phyloP scores from a whole-genome alignment of 1,139 yeast genomes.

The Candida sanyaensis region DNA sequence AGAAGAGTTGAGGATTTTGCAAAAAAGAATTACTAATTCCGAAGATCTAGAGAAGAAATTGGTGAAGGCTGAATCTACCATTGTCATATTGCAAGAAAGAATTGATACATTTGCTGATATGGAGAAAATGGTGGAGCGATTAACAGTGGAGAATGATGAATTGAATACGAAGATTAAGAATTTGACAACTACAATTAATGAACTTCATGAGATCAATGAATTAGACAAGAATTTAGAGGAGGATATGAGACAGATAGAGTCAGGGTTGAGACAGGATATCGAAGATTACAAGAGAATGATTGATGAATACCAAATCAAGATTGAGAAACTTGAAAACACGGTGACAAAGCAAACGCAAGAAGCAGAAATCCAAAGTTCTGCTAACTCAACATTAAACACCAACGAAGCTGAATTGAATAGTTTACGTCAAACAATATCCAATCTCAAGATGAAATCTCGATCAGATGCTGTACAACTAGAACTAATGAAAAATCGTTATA shows the following conservation, averaged over 20 bases:
- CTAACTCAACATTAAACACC: neutral
- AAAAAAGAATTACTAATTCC: conserved; percentile 16
- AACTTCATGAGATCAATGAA: conserved; percentile 60
- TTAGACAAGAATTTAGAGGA: conserved; percentile 67
- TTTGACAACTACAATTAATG: conserved; percentile 48
- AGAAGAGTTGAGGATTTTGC: conserved; percentile 26
- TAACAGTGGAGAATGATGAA: conserved; percentile 56
- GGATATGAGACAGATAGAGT: conserved; percentile 54
- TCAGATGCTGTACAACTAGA: conserved; percentile 8
- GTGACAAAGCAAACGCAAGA: neutral
- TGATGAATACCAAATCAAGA: conserved; percentile 24
- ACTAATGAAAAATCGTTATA: conserved; percentile 5
- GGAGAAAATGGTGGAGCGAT: conserved; percentile 52
- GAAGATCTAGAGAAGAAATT: conserved; percentile 18
- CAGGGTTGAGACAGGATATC: conserved; percentile 52
- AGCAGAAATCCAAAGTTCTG: neutral
- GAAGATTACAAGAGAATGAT: conserved; percentile 29
- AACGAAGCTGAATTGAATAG: conserved; percentile 5
- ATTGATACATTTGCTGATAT: conserved; percentile 45
- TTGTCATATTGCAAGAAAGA: conserved; percentile 46
- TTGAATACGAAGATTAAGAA: conserved; percentile 38
- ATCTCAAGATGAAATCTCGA: conserved; percentile 8
- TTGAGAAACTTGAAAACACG: conserved; percentile 22
- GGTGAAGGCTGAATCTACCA: conserved; percentile 38
- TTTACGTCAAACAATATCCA: conserved; percentile 8